Evolutionary conservation across 2,329 filamentous ascomycete genomes (phyloP), one percentile per base, ranked within the genome.

Genomic region (Bretziella fagacearum): DNA sequence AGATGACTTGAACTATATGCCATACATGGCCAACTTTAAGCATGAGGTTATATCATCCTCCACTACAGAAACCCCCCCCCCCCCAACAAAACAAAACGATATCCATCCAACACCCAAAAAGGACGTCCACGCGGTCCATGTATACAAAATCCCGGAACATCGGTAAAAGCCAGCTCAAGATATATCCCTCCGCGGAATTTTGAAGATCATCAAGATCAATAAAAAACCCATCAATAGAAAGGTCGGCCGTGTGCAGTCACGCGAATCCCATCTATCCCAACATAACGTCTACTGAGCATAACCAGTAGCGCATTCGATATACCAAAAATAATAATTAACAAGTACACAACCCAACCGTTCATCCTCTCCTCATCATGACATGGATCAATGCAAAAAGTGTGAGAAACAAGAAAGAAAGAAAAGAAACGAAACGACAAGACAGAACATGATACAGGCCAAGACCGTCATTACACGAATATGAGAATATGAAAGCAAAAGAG

Each of bases 361-460:
- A 39, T 20, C 15, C 15, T 39, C 35, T 13, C 35, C 17, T 39
- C 11, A 23, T 39, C 35, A 39, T 39, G 23, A 39, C 15, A 22
- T 7, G 8, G 23, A 43, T 27, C 15, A 27, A 43, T 27, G 25
- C 6, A 42, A 42, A 42, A 20, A 43, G 11, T 6, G n/a, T n/a
- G 13, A 33, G 2, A 6, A 6, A 17, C 18, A 33, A 18, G 15
- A 43, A 10, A 41, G 23, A 41, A 17, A 41, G 8, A 8, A 22
- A n/a, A 47, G 17, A 40, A 27, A 41, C n/a, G n/a, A 41, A 29
- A 45, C 17, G 20, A 47, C 8, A 30, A 39, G n/a, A 39, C 35
- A 40, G 25, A 42, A 32, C 45, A 47, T 43, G 25, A 15, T 23
- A 25, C 20, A 22, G 35, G 26, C n/a, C 7, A 15, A 30, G 40